Base-by-base conservation (phyloP, 192 early-diverging fungal genomes). In the Umbelopsis vinacea region DNA sequence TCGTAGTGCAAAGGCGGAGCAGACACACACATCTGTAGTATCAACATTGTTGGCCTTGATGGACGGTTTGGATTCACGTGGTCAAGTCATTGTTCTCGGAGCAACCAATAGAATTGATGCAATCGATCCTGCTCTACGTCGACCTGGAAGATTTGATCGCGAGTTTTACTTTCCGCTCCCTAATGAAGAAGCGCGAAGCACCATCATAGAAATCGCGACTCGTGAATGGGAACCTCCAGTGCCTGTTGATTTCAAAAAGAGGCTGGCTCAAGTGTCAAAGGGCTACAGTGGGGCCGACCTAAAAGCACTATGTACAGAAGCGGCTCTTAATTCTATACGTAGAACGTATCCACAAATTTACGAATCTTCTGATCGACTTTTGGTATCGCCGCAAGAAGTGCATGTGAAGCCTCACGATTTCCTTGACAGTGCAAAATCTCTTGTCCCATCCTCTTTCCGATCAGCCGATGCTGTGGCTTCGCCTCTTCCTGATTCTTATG, bases 71-170 rank as follows among this genome's bases (percentile, higher is more conserved):
- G 92, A 79, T 71, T 89, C 74, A 22, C 60, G 71, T 68, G 71
- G 91, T 14, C 91, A 92, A 73, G 92, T 93, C 6, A 85, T 93
- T 68, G 91, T 92, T 14, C 91, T 92, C 77, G 91, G 90, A 33
- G 91, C 91, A 0, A 93, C 91, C 4, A 93, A 93, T 68, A 79
- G 91, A 9, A 89, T 91, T 19, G 92, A 93, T 67, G 85, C 91
- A 5, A 85, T 92, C 5, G 92, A 93, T 75, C 92, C 92, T 10
- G 92, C 92, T 0, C 77, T 93, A 26, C 87, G 91, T 48, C 80
- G 92, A 17, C 91, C 90, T 7, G 92, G 90, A 2, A 78, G 92
- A 29, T 93, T 93, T 72, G 92, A 93, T 70, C 79, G 91, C 19
- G 88, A 91, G 66, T 86, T 93, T 38, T 89, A 87, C 75, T 93